Evolutionary conservation across 139 green algal species (phyloP), one percentile per base, ranked within the genome.

Genomic region (Raphidocelis subcapitata): DNA sequence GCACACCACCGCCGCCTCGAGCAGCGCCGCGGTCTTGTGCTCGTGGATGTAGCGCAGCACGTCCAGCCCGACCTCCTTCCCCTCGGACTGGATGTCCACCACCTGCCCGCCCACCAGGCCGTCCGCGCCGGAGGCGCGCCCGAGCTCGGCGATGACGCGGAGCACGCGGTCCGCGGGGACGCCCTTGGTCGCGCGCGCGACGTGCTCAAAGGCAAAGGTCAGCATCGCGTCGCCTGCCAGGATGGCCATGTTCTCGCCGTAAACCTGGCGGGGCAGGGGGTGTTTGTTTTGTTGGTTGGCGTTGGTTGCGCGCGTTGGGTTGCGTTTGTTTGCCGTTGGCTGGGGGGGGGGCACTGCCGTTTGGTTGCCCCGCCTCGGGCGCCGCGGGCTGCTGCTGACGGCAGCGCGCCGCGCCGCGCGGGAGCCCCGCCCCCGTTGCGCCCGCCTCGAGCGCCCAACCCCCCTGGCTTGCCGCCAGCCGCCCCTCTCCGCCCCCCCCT

Each of bases 1-100:
- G 66, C 84, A 91, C 52, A 98, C 93, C 21, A 98, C 95, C 5
- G 90, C 83, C 21, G 94, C 93, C 88, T 98, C 94, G 35, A 99
- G 87, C 79, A 99, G 88, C 41, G 93, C 95, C 3, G 93, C 96
- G 0, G 96, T 99, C 86, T 99, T 99, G 89, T 99, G 94, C 80
- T 94, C 82, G 82, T 99, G 95, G 81, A 99, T 99, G 90, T 98
- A 99, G 75, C 95, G 73, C 62, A 99, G 85, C 59, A 92, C 97
- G 20, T 97, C 92, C 55, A 98, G 69, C 4, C 89, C 92, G 32
- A 97, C 86, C 69, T 84, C 75, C 65, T 88, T 83, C 44, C 90
- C 81, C 83, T 98, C 95, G 23, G 74, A 90, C 82, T 97, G 92
- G 71, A 99, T 92, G 85, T 99, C 95, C 51, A 98, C 93, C 26